Evolutionary conservation across 139 green algal species (phyloP), one percentile per base, ranked within the genome.

Genomic region (Auxenochlorella protothecoides): DNA sequence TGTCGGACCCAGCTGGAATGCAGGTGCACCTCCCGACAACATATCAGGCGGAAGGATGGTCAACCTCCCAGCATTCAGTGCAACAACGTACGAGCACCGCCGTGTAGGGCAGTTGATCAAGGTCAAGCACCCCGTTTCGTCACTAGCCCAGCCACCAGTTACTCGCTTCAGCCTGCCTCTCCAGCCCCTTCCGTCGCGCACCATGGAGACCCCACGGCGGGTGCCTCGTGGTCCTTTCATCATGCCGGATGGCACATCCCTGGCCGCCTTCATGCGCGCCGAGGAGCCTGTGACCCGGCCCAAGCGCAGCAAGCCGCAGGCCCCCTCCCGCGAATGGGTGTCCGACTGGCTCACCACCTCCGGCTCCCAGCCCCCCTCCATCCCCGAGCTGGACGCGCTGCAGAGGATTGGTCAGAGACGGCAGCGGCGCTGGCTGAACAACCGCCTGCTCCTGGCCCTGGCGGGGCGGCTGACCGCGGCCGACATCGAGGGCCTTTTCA

Each of bases 401-500:
- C 69, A 70, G n/a, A 72, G 74, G 56, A 64, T 85, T 6, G 80
- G 80, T 3, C 66, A 78, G 68, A 59, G 72, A 52, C 57, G 55
- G 51, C 76, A 76, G 66, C 56, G 77, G 5, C 71, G 83, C 5
- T 86, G 72, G 59, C 14, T 83, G 15, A 88, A 86, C 68, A 82
- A 88, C 71, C 74, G 72, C 56, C 54, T 87, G 27, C 70, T 88
- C 27, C 75, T 82, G 9, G 83, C 88, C 55, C 81, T 88, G 79
- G 73, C 69, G 2, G 69, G 75, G 13, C 8, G 61, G 7, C 53
- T 88, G 73, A 86, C 82, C 53, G 76, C 74, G 12, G 55, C 68
- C 6, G 79, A 80, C 53, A 88, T 88, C 76, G 78, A 81, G 16
- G 69, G 65, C 4, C 70, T 88, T 5, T 88, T 88, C 76, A 81